Evolutionary conservation across 306 rosid genomes (phyloP), one percentile per base, ranked within the genome.

Genomic region (Ziziphus jujuba): DNA sequence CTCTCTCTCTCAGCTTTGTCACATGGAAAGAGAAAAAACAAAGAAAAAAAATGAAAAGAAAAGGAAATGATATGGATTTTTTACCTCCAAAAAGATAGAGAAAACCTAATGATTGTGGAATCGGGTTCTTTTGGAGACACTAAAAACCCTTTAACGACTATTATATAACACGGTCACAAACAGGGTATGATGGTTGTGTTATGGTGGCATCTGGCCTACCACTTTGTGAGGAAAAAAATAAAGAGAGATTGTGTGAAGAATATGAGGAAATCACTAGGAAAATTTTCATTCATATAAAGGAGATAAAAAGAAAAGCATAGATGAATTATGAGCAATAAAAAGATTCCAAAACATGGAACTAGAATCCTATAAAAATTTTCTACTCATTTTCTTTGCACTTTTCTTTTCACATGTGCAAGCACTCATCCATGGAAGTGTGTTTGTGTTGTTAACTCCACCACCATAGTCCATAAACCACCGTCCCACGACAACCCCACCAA

Each of bases 71-170:
- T 17, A 79, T 73, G 71, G 35, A 73, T 57, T 44, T 71, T 57
- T 44, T 71, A 61, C 61, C 48, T 51, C 65, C 48, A 72, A 69
- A 76, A 55, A 56, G 77, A 79, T 66, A 68, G 9, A 58, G 70
- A 58, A 35, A 12, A 4, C 45, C 31, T 23, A 20, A 83, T 79
- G 84, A 83, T 80, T 67, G 72, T 70, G 23, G 82, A 80, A 76
- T 73, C 55, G 7, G 78, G 58, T 83, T 76, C 87, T 76, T 79
- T 73, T 79, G 56, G 56, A 72, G 59, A 73, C 77, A 64, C 20
- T 17, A 67, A 68, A 35, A 56, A 59, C 68, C 70, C 82, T 73
- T 76, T 70, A 83, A 79, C 82, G 82, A 77, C 84, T 79, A 73
- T 40, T 38, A 66, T 22, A 58, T 54, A 36, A 73, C 40, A 34